Conservation (phyloP, 345 rosid genomes). For the Arabidopsis suecica region DNA sequence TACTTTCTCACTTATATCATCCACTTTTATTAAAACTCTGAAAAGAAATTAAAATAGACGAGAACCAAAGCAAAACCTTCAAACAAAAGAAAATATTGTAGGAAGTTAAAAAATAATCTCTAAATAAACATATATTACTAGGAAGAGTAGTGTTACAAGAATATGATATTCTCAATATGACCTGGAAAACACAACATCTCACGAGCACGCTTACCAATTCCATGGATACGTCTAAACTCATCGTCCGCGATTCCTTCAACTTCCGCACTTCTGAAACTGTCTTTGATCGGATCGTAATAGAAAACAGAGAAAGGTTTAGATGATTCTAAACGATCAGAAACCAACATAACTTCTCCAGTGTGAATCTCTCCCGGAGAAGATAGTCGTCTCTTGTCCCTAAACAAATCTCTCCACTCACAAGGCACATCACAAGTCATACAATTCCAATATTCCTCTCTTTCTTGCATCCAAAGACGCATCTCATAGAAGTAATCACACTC, state of each 20-base stretch:
- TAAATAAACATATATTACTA: too few relatives aligned
- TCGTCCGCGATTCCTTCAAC: not conserved
- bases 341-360: not conserved
- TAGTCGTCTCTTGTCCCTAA: too few relatives aligned
- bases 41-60: too few relatives aligned
- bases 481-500: too few relatives aligned
- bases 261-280: not conserved
- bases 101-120: too few relatives aligned
- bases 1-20: not conserved
- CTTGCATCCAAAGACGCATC: not conserved
- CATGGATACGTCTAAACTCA: not conserved
- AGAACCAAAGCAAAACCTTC: too few relatives aligned
- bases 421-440: not conserved
- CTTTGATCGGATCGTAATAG: not conserved
- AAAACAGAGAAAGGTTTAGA: not conserved
- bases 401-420: not conserved
- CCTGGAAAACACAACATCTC: constrained; percentile 8
- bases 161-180: constrained; percentile 23
- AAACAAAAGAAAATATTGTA: too few relatives aligned
- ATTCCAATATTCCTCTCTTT: too few relatives aligned
- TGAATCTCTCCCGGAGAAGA: not conserved
- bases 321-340: not conserved
- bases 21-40: too few relatives aligned
- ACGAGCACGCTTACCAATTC: not conserved
- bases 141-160: not conserved